Conservation (phyloP, 2,329 filamentous ascomycete species). For the Exophiala calicioides region DNA sequence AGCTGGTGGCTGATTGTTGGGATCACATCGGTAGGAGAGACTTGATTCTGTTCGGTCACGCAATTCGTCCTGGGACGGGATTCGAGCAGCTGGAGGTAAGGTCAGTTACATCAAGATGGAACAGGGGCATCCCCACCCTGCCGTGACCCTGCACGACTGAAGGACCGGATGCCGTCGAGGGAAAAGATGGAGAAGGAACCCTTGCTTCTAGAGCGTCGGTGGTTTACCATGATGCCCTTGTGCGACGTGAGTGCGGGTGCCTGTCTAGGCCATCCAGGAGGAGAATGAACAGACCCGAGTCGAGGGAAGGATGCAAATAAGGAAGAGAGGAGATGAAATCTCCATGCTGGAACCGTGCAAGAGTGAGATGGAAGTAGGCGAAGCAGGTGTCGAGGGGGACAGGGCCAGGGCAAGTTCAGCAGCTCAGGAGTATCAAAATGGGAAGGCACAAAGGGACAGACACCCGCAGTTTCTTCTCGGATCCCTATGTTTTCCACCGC, state of each 20-base stretch:
- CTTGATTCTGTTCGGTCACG: constrained; percentile 20
- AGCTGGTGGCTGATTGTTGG: constrained; percentile 23
- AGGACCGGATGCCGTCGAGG: constrained; percentile 23
- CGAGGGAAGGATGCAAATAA: too few relatives aligned
- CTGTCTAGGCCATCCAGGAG: neutral
- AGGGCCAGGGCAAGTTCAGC: too few relatives aligned
- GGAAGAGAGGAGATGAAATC: too few relatives aligned
- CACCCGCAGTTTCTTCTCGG: too few relatives aligned
- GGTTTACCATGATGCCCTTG: constrained; percentile 17
- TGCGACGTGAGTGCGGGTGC: neutral
- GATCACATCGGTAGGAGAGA: constrained; percentile 27
- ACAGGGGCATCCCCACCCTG: constrained; percentile 19
- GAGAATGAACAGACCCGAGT: too few relatives aligned
- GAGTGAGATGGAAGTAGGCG: too few relatives aligned
- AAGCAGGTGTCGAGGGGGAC: too few relatives aligned
- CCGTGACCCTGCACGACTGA: constrained; percentile 26
- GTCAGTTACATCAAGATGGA: constrained; percentile 7
- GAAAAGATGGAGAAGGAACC: constrained; percentile 29
- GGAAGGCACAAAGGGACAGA: too few relatives aligned
- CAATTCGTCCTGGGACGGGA: constrained; percentile 24
- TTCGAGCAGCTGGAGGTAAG: constrained; percentile 14
- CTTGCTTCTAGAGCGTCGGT: constrained; percentile 21
- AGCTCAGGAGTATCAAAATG: too few relatives aligned
- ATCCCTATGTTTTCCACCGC: too few relatives aligned
- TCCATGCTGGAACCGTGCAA: too few relatives aligned